Base-by-base conservation (phyloP, 768 basidiomycete species). In the Leccinum ochraceum region DNA sequence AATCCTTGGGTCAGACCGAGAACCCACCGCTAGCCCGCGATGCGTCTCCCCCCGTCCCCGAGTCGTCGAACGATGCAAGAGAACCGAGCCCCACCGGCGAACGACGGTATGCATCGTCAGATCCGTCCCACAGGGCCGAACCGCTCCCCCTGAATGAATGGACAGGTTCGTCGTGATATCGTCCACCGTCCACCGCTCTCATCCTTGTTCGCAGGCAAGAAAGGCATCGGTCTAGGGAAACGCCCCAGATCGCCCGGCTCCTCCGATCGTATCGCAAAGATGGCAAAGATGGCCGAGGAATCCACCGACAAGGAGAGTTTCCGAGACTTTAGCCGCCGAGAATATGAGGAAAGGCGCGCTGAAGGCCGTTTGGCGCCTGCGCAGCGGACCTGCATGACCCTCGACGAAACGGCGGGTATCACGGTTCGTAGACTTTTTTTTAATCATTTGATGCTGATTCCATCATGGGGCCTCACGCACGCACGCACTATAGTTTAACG, bases 141-240 rank as follows among this genome's bases (percentile, higher is more conserved):
- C 93, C 93, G 3, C 74, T 94, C 22, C 86, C 89, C 16, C 69
- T 94, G 62, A 84, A 83, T 49, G 87, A 94, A 79, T 94, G 93
- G 93, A 76, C 83, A 78, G 93, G 93, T 90, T 63, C 64, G 86
- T 74, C 42, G 14, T 34, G 34, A 51, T 48, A 16, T 44, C 6
- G 49, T 24, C 16, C 48, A 26, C 26, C 57, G 17, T 56, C 51
- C 10, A 44, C n/a, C 42, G 42, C 24, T 59, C n/a, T 56, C 59
- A 61, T 60, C 46, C 60, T n/a, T 17, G 55, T 65, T 66, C 44
- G 16, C 68, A 94, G 93, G 93, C 28, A 90, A 84, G 75, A 86
- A 82, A 64, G 93, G 93, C 20, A 91, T 92, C 54, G 90, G 90
- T 26, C 64, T 79, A 20, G 86, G 75, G 44, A 90, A 93, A 67